A percentile compares a stretch with the other conserved stretches of the same genome.
Evolutionary conservation across 106 monocot species (phyloP).

Genomic region (Ottelia alismoides): DNA sequence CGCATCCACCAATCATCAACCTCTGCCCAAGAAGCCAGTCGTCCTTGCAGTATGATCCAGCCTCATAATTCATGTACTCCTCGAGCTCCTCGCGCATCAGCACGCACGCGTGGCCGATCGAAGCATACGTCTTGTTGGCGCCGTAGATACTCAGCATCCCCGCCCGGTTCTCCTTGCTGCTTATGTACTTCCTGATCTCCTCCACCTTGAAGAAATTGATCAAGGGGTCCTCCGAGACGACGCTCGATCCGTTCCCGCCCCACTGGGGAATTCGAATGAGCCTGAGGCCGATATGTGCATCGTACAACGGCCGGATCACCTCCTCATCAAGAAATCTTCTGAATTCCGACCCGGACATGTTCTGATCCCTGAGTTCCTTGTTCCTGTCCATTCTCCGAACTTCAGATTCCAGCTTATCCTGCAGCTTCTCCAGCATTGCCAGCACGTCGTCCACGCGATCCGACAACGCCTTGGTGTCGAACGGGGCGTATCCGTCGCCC

Average conservation of each 20-base stretch:
- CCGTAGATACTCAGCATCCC: conserved; percentile 23
- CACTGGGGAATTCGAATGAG: conserved; percentile 51
- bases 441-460: conserved; percentile 61
- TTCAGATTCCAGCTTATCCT: conserved; percentile 58
- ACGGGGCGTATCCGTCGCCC: conserved; percentile 28
- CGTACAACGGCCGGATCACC: conserved; percentile 72
- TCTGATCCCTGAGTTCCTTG: conserved; percentile 7
- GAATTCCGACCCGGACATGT: conserved; percentile 36
- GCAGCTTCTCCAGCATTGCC: conserved; percentile 31
- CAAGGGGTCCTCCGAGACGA: conserved; percentile 39
- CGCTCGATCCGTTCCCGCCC: background rate
- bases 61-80: conserved; percentile 78
- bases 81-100: conserved; percentile 64
- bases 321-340: conserved; percentile 61
- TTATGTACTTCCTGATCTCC: conserved; percentile 72
- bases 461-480: conserved; percentile 50
- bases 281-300: conserved; percentile 51
- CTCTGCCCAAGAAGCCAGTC: conserved; percentile 64
- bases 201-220: conserved; percentile 72
- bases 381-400: conserved; percentile 31
- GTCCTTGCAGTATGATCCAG: conserved; percentile 62
- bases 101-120: conserved; percentile 75
- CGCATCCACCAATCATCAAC: conserved; percentile 69
- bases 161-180: conserved; percentile 23
- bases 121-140: conserved; percentile 42